These are phyloP conservation scores for Verticillium zaregamsianum DNA, from an alignment of 2,329 filamentous ascomycete species.

Conservation along the genomic window DNA sequence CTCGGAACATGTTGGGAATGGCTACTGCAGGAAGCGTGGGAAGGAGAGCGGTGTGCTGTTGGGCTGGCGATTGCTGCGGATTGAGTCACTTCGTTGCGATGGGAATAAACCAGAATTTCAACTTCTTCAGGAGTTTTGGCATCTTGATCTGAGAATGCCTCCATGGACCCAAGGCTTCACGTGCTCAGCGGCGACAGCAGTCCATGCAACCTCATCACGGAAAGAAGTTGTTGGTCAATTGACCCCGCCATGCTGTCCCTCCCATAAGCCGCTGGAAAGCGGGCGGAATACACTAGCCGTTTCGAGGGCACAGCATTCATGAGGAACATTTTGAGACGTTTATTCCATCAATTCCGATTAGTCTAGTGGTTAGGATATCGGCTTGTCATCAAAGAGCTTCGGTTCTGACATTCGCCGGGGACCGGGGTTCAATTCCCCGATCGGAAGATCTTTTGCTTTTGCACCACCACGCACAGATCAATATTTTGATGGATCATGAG, in stretches of 20 bases:
- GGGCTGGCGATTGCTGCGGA: too few species aligned
- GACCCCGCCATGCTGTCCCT: not conserved
- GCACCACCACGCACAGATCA: not conserved
- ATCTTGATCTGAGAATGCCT: too few species aligned
- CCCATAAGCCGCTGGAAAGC: not conserved
- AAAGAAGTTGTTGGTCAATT: not conserved
- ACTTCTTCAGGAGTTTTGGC: too few species aligned
- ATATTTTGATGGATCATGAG: not conserved
- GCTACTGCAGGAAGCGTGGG: too few species aligned
- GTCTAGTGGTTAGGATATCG: not conserved
- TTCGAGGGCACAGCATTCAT: not conserved
- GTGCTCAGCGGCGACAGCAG: too few species aligned
- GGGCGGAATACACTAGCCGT: not conserved
- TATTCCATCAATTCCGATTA: not conserved
- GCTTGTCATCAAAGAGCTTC: not conserved
- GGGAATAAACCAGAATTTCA: too few species aligned
- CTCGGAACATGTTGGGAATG: too few species aligned
- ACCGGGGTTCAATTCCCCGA: not conserved
- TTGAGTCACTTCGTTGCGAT: too few species aligned
- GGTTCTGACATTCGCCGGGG: not conserved
- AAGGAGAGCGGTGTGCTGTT: too few species aligned
- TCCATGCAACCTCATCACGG: too few species aligned
- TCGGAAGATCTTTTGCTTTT: not conserved
- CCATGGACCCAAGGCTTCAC: too few species aligned
- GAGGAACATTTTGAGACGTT: fast-evolving